Evolutionary conservation across 148 eudicot species (phyloP), one percentile per base, ranked within the genome.

Genomic region (Camellia lanceoleosa): DNA sequence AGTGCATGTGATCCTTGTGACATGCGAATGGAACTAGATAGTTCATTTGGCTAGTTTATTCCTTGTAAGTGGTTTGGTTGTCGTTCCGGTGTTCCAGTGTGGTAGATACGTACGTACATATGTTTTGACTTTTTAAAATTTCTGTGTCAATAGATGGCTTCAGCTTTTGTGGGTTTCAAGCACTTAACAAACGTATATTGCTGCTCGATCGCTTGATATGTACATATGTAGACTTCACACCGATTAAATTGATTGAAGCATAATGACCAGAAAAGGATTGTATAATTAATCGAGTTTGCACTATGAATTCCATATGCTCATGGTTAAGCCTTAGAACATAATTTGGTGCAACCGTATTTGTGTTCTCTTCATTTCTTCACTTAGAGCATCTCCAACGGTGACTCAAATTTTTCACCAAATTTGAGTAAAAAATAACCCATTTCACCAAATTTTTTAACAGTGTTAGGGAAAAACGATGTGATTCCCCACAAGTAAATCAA

Each of bases 21-120:
- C 38, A 47, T 38, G 74, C 5, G 64, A 62, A 75, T 52, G 75
- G 83, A 69, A 23, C 63, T 85, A 82, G 85, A 79, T 63, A 65
- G 58, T 62, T 62, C 51, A 41, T 51, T 49, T 65, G 16, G 46
- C 13, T 62, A 20, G 47, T 68, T 81, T 47, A 10, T 52, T 9
- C 19, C 8, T 42, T 6, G 74, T 44, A 44, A 74, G 65, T 62
- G 19, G 62, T 46, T 5, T 56, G n/a, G 60, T 56, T 15, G 13
- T 55, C 74, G 18, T 60, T 58, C 46, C 11, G 41, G 71, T 80
- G 20, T 74, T 58, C 56, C 11, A 55, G 71, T 80, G 20, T 74
- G 42, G 56, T 70, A 76, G 58, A 47, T 63, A 71, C 56, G 43
- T 67, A 54, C 75, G 79, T 75, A 80, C 72, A 56, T 67, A 80